Conservation (phyloP, 345 rosid species). For the Rhodamnia argentea region DNA sequence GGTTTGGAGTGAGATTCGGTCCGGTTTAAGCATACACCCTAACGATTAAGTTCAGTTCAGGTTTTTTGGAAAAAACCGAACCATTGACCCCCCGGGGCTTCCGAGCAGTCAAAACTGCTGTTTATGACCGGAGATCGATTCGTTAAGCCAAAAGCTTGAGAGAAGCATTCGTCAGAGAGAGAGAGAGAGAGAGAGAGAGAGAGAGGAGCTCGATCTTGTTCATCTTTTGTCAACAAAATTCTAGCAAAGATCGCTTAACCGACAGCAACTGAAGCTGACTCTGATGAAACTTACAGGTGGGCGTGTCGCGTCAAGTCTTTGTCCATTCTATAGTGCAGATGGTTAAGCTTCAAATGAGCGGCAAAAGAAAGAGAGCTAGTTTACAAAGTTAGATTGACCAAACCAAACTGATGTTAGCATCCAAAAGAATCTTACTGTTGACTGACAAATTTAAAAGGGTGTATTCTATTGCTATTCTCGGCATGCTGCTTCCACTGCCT, state of each 20-base stretch:
- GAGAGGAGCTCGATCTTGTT: neutral
- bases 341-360: neutral
- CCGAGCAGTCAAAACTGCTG: neutral
- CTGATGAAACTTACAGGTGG: neutral
- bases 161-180: neutral
- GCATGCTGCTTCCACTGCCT: neutral
- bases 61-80: too few relatives aligned
- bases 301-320: neutral
- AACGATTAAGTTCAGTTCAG: too few relatives aligned
- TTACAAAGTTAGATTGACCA: neutral
- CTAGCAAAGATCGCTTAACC: neutral
- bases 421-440: neutral
- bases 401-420: neutral
- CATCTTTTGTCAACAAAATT: neutral
- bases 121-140: neutral
- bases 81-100: too few relatives aligned
- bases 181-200: neutral
- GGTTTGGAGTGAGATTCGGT: too few relatives aligned
- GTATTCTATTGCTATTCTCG: neutral
- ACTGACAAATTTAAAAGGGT: too few relatives aligned
- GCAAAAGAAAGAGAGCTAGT: neutral
- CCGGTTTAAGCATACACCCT: too few relatives aligned
- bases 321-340: neutral
- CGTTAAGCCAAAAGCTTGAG: neutral
- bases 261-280: neutral